A percentile compares a stretch with the other conserved stretches of the same genome.
phyloP scores from a whole-genome alignment of 495 filamentous ascomycete species.

The Aspergillus bridgeri region DNA sequence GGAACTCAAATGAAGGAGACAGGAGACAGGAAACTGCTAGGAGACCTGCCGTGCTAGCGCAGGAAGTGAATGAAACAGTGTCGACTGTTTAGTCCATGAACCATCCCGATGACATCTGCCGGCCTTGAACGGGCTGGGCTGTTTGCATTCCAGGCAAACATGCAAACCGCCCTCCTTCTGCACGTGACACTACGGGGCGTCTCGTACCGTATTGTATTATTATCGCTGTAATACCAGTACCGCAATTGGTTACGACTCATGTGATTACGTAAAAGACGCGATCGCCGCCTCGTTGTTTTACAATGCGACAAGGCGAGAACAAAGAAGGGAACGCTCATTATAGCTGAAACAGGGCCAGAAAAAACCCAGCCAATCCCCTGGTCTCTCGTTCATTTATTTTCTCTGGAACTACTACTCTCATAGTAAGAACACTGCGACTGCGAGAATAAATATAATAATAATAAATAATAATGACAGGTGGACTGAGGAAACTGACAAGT shows the following conservation, averaged over 20 bases:
- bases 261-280: too few species aligned
- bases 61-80: too few species aligned
- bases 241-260: background rate
- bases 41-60: too few species aligned
- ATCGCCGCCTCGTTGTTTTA: background rate
- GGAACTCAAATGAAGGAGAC: too few species aligned
- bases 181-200: background rate
- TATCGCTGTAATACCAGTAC: too few species aligned
- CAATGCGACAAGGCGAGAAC: background rate
- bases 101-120: background rate
- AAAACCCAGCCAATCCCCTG: background rate
- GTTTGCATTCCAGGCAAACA: constrained; percentile 23
- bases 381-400: background rate
- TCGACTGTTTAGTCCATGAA: background rate
- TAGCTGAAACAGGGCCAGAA: background rate
- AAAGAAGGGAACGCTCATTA: background rate
- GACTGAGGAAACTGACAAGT: too few species aligned
- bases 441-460: too few species aligned
- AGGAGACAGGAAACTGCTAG: too few species aligned
- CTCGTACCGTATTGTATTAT: background rate
- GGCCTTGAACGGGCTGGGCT: background rate
- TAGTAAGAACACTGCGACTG: too few species aligned
- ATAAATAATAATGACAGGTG: too few species aligned
- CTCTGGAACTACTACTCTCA: too few species aligned
- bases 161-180: constrained; percentile 17